Evolutionary conservation across 768 basidiomycete genomes (phyloP).

Genomic region (Hebeloma cylindrosporum): DNA sequence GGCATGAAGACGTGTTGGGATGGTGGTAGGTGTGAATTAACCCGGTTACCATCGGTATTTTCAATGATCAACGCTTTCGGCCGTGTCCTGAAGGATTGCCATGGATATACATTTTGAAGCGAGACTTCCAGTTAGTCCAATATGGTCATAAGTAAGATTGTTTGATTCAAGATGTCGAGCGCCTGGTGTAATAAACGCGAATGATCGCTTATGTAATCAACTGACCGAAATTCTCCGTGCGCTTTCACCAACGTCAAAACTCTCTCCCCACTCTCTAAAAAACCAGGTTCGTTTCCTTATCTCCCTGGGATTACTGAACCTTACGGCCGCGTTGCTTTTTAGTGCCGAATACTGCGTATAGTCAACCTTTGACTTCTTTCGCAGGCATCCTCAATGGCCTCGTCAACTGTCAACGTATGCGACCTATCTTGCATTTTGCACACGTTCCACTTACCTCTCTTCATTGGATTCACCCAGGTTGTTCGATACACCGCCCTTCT

Average conservation of each 20-base stretch:
- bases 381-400: constrained; percentile 55
- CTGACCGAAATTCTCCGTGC: constrained; percentile 47
- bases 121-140: no score
- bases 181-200: background rate
- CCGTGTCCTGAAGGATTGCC: no score
- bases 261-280: constrained; percentile 31
- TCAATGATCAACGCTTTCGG: no score
- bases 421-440: constrained; percentile 6
- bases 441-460: constrained; percentile 5
- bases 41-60: no score
- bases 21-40: no score
- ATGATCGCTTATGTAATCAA: constrained; percentile 36
- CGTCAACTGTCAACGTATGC: constrained; percentile 76
- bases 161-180: background rate
- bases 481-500: constrained; percentile 91
- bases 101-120: no score
- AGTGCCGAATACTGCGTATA: constrained; percentile 25
- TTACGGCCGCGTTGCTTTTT: background rate
- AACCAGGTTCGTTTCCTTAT: constrained; percentile 30
- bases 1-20: no score
- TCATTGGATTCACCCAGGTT: constrained; percentile 53
- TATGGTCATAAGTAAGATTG: no score
- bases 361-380: constrained; percentile 28
- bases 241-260: constrained; percentile 25
- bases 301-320: constrained; percentile 1